phyloP scores from a whole-genome alignment of 148 eudicot species.

The Mesembryanthemum crystallinum region DNA sequence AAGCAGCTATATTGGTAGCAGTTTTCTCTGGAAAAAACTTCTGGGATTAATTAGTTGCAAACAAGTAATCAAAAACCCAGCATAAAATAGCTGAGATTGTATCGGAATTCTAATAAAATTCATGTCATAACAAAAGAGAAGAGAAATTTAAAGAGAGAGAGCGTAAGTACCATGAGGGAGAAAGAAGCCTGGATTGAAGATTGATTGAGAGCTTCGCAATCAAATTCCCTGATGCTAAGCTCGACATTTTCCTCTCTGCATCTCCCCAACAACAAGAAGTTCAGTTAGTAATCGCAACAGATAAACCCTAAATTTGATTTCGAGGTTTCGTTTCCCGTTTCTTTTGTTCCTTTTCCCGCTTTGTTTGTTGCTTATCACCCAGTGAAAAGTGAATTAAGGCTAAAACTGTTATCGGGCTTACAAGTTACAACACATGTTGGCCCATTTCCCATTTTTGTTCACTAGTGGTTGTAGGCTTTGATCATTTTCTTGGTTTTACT shows the following conservation, averaged over 20 bases:
- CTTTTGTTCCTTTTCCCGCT: background rate
- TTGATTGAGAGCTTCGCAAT: conserved; percentile 19
- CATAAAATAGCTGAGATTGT: background rate
- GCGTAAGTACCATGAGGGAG: conserved; percentile 32
- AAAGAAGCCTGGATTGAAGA: conserved; percentile 26
- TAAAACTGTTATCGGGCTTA: too few relatives aligned
- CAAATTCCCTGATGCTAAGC: conserved; percentile 21
- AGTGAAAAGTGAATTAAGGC: too few relatives aligned
- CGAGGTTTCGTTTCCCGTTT: conserved; percentile 6
- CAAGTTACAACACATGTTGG: too few relatives aligned
- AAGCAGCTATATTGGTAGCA: conserved; percentile 2
- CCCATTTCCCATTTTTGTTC: too few relatives aligned
- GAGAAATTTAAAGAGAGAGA: background rate
- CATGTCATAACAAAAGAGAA: background rate
- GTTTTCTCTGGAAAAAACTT: background rate
- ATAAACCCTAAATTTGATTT: background rate
- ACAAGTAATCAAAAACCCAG: background rate
- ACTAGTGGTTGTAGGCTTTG: too few relatives aligned
- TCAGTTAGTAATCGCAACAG: background rate
- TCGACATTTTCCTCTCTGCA: conserved; percentile 20
- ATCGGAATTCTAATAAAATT: background rate
- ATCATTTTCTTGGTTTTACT: too few relatives aligned
- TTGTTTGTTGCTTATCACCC: too few relatives aligned
- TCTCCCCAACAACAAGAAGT: too few relatives aligned
- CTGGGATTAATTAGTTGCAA: background rate